Evolutionary conservation across 2,329 filamentous ascomycete species (phyloP), one percentile per base, ranked within the genome.

Genomic region (Cercospora sp.): DNA sequence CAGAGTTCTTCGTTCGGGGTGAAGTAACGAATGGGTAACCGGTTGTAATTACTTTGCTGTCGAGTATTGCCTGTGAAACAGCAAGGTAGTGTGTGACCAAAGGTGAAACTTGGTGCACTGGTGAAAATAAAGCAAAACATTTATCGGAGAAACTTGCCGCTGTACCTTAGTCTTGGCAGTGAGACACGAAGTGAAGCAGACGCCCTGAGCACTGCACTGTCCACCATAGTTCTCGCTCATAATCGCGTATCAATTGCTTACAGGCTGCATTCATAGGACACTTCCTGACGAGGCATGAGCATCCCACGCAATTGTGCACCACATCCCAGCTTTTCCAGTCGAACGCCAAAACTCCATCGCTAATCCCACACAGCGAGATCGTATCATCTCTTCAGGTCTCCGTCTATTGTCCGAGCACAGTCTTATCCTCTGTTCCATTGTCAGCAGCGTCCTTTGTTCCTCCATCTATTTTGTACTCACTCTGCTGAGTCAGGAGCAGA

Each of bases 401-500:
- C 3, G 55, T 62, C 62, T 79, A 82, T 70, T 81, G 80, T 63
- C 82, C 82, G 63, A 83, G 73, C 62, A 82, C 81, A 69, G 79
- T 81, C 67, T 81, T 75, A 72, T 82, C 79, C 76, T 82, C 81
- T 83, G 71, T 58, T 49, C 24, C 9, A 12, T 9, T 32, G 55
- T 75, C 34, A 66, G 64, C 53, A 28, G 9, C 26, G 5, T 10
- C 12, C 30, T 32, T 45, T 10, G 8, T 21, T 5, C 24, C 10
- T 2, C 1, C 12, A 26, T n/a, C 40, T 26, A n/a, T 6, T 12
- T 28, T 5, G n/a, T 18, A 66, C 72, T 30, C 72, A 77, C 74
- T 76, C 66, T 75, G 90, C 86, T 97, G 92, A 64, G 91, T 95
- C 80, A 97, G 84, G 70, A 98, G 88, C 72, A 97, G 86, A 60